Conservation (phyloP, 2,329 filamentous ascomycete species). For the Aspergillus fumigatiaffinis region DNA sequence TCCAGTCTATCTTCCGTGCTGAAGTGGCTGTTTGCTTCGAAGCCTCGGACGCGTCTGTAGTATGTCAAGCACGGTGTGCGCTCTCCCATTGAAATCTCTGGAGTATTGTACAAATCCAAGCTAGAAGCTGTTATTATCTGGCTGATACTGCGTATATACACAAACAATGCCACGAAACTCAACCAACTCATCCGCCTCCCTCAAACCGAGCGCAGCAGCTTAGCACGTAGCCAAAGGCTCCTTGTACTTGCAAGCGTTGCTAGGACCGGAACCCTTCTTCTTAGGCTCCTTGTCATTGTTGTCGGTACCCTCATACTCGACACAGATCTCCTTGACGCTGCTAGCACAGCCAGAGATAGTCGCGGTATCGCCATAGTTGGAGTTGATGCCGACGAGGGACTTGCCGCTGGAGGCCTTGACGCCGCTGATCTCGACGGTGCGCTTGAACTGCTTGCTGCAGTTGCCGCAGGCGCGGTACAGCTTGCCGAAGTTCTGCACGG, state of each 20-base stretch:
- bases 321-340: conserved; percentile 32
- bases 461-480: conserved; percentile 49
- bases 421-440: conserved; percentile 28
- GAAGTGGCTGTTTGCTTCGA: no score
- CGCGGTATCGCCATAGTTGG: conserved; percentile 37
- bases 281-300: conserved; percentile 1
- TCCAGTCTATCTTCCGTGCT: no score
- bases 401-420: conserved; percentile 29
- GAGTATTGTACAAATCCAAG: no score
- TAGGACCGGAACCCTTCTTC: background rate
- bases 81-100: no score
- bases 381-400: conserved; percentile 36
- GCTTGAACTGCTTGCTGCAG: conserved; percentile 34
- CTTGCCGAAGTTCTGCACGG: conserved; percentile 40
- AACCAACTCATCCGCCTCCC: background rate
- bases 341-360: conserved; percentile 23
- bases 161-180: background rate
- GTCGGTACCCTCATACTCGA: conserved; percentile 27
- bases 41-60: no score
- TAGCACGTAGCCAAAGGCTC: background rate
- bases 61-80: no score
- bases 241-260: conserved; percentile 1
- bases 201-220: no score
- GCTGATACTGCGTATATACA: background rate
- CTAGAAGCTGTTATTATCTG: no score